A percentile compares a stretch with the other conserved stretches of the same genome.
phyloP scores from a whole-genome alignment of 106 monocot genomes.

The Chionographis japonica region DNA sequence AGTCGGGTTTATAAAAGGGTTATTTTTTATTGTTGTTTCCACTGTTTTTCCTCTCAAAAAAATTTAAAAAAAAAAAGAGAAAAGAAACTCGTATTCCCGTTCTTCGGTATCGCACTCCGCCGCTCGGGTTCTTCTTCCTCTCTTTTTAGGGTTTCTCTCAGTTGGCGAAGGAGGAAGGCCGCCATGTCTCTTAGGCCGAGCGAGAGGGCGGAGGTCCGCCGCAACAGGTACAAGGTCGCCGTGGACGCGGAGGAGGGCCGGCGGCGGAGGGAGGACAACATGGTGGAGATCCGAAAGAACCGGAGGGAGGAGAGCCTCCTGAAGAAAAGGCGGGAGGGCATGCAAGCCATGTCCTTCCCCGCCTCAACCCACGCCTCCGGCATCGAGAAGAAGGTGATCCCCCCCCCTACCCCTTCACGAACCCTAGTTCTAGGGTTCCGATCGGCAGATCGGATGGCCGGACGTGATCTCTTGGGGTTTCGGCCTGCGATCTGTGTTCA shows the following conservation, averaged over 20 bases:
- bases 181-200: conserved; percentile 60
- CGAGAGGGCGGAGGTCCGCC: conserved; percentile 49
- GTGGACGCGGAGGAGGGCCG: conserved; percentile 56
- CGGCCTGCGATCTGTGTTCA: too few species aligned
- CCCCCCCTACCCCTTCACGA: neutral
- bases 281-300: conserved; percentile 55
- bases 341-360: conserved; percentile 16
- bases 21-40: too few species aligned
- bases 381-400: conserved; percentile 3
- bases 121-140: too few species aligned
- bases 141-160: too few species aligned
- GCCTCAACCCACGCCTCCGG: conserved; percentile 1
- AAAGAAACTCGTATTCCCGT: too few species aligned
- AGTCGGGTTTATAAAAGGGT: too few species aligned
- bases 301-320: conserved; percentile 45
- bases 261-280: conserved; percentile 42
- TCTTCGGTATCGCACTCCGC: too few species aligned
- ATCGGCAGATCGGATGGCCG: too few species aligned
- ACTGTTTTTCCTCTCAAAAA: too few species aligned
- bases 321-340: conserved; percentile 32
- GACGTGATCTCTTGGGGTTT: neutral
- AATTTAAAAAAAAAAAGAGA: too few species aligned
- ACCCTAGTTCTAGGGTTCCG: too few species aligned
- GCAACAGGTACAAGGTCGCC: conserved; percentile 56
- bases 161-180: neutral